phyloP scores from a whole-genome alignment of 1,284 basidiomycete genomes.

The Marasmius tenuissimus region DNA sequence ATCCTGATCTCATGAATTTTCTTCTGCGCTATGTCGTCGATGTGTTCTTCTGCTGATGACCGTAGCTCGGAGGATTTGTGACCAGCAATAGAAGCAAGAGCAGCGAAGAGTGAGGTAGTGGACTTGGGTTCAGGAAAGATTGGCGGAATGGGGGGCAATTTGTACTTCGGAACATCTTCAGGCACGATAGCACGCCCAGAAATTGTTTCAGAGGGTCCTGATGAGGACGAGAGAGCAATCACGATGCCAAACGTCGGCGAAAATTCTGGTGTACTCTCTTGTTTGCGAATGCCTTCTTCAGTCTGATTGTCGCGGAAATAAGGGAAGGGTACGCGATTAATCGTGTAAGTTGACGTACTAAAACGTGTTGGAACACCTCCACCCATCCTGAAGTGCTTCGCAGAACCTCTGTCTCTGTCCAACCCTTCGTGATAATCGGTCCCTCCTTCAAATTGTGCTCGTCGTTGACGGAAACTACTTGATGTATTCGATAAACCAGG shows the following conservation, averaged over 20 bases:
- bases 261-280: slow-evolving; percentile 48
- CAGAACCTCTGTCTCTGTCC: slow-evolving; percentile 71
- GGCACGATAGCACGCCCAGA: slow-evolving; percentile 30
- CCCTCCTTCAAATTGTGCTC: slow-evolving; percentile 57
- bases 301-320: slow-evolving; percentile 32
- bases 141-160: slow-evolving; percentile 49
- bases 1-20: slow-evolving; percentile 59
- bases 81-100: slow-evolving; percentile 59
- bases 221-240: slow-evolving; percentile 33
- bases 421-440: slow-evolving; percentile 66
- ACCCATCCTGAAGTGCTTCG: slow-evolving; percentile 71
- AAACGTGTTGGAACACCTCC: slow-evolving; percentile 61
- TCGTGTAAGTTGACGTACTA: slow-evolving; percentile 51
- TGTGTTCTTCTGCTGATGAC: slow-evolving; percentile 55
- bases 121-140: slow-evolving; percentile 73
- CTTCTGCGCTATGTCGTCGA: slow-evolving; percentile 52
- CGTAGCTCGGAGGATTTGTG: slow-evolving; percentile 56
- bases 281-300: slow-evolving; percentile 39
- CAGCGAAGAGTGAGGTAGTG: slow-evolving; percentile 67
- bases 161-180: slow-evolving; percentile 31
- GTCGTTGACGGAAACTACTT: slow-evolving; percentile 54
- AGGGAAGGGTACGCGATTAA: neutral
- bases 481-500: slow-evolving; percentile 67
- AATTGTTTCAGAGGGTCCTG: slow-evolving; percentile 24
- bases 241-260: slow-evolving; percentile 54